Conservation (phyloP, 352 stramenopile genomes). For the Phytophthora sansomeana region DNA sequence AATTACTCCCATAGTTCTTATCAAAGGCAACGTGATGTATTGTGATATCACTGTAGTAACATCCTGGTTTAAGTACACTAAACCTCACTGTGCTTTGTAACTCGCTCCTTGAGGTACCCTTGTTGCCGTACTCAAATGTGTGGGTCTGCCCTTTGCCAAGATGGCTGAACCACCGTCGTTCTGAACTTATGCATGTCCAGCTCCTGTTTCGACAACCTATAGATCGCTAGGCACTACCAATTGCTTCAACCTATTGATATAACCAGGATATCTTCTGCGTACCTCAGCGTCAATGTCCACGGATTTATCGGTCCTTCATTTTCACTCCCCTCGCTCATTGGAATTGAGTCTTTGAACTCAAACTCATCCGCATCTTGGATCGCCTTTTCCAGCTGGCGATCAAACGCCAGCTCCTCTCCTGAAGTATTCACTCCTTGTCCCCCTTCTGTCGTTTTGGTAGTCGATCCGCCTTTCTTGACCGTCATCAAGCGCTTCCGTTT, state of each 20-base stretch:
- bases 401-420: not conserved
- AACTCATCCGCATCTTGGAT: slow-evolving; percentile 2
- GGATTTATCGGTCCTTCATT: not conserved
- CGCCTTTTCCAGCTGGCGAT: not conserved
- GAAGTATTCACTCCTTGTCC: not conserved
- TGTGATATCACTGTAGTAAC: slow-evolving; percentile 15
- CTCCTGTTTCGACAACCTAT: slow-evolving; percentile 24
- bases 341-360: slow-evolving; percentile 1
- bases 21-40: slow-evolving; percentile 28
- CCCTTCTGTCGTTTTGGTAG: not conserved
- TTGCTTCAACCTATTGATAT: slow-evolving; percentile 8
- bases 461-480: not conserved
- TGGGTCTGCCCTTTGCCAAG: slow-evolving; percentile 2
- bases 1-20: slow-evolving; percentile 20
- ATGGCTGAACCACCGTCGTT: slow-evolving; percentile 18
- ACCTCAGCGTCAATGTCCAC: slow-evolving; percentile 14
- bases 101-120: slow-evolving; percentile 3
- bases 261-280: not conserved
- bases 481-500: slow-evolving; percentile 5
- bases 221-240: slow-evolving; percentile 10
- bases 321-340: slow-evolving; percentile 1
- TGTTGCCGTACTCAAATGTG: slow-evolving; percentile 14
- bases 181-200: slow-evolving; percentile 22
- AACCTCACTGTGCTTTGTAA: slow-evolving; percentile 20
- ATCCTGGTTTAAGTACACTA: slow-evolving; percentile 12